A percentile compares a stretch with the other conserved stretches of the same genome.
Evolutionary conservation across 257 asterid genomes (phyloP).

Genomic region (Solanum microdontum): DNA sequence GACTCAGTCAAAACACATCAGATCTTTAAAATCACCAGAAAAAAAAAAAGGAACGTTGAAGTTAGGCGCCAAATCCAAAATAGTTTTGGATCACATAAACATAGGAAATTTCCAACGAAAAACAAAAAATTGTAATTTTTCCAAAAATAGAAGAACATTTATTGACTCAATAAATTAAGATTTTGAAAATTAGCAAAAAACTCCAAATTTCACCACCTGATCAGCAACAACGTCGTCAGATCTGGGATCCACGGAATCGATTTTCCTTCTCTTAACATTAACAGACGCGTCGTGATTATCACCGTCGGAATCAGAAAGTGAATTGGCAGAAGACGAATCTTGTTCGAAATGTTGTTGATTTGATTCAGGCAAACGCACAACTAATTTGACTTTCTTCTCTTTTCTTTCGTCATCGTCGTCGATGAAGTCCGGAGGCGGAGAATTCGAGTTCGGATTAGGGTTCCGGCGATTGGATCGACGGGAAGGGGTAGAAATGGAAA

Average conservation of each 20-base stretch:
- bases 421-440: slow-evolving; percentile 17
- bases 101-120: neutral
- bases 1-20: slow-evolving; percentile 26
- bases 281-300: slow-evolving; percentile 28
- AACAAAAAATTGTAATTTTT: neutral
- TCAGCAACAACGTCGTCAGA: slow-evolving; percentile 44
- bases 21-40: slow-evolving; percentile 25
- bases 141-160: slow-evolving; percentile 31
- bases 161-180: neutral
- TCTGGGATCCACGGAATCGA: slow-evolving; percentile 37
- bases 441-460: slow-evolving; percentile 20
- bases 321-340: slow-evolving; percentile 20
- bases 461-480: slow-evolving; percentile 62
- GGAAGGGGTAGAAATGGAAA: slow-evolving; percentile 6
- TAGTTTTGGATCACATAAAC: neutral
- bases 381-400: slow-evolving; percentile 88
- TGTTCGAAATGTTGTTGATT: neutral
- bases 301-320: slow-evolving; percentile 38
- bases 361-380: slow-evolving; percentile 68
- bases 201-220: slow-evolving; percentile 30
- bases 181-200: neutral
- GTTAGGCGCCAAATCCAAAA: slow-evolving; percentile 46
- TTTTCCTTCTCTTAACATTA: slow-evolving; percentile 37
- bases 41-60: neutral
- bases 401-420: slow-evolving; percentile 82